Conservation (phyloP, 2,329 filamentous ascomycete species). For the Diaporthe sp. region DNA sequence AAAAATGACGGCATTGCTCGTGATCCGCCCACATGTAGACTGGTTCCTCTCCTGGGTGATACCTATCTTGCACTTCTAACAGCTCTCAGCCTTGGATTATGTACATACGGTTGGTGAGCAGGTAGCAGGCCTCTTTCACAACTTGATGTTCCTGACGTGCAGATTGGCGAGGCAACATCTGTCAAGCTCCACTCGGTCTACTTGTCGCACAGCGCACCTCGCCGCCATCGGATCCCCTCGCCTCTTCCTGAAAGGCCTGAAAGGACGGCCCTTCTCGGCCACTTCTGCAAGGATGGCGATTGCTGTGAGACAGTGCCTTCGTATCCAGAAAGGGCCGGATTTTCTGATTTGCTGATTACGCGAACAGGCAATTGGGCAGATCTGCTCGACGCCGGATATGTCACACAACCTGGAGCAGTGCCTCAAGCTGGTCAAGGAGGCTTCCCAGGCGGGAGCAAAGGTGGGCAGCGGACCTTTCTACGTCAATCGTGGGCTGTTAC, state of each 20-base stretch:
- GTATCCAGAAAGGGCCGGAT: background rate
- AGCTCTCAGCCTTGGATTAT: background rate
- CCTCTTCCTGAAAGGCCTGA: background rate
- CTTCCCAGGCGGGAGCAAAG: slow-evolving; percentile 82
- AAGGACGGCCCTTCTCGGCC: slow-evolving; percentile 6
- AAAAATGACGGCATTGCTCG: slow-evolving; percentile 29
- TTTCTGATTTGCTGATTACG: background rate
- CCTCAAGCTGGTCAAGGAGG: slow-evolving; percentile 78
- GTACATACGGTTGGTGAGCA: background rate
- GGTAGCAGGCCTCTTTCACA: background rate
- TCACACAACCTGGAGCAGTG: slow-evolving; percentile 85
- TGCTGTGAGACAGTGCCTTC: background rate
- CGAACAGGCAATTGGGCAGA: slow-evolving; percentile 84
- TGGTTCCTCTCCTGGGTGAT: background rate
- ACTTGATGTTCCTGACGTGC: background rate
- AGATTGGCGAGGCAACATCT: background rate
- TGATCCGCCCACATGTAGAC: background rate
- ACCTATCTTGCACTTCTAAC: background rate
- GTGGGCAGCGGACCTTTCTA: slow-evolving; percentile 57
- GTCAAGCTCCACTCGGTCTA: background rate
- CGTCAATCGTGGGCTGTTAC: background rate
- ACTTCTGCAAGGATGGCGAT: slow-evolving; percentile 26
- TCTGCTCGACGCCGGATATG: slow-evolving; percentile 87
- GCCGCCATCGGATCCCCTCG: background rate
- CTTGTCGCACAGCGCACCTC: background rate